Evolutionary conservation across 2,329 filamentous ascomycete genomes (phyloP).

Genomic region (Aureobasidium sp.): DNA sequence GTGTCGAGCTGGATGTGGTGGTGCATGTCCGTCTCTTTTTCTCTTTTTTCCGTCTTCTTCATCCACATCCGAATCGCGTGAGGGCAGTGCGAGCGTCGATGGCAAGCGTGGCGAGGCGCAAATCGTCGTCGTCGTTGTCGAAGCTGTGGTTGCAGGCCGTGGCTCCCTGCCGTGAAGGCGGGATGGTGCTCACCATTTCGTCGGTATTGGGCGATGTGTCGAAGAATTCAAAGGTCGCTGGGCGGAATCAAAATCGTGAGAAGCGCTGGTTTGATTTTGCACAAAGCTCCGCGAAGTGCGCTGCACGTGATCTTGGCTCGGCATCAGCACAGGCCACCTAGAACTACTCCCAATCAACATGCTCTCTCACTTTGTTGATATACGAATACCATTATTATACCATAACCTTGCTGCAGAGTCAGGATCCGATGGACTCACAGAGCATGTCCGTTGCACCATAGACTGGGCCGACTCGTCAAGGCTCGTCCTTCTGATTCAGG

Average conservation of each 20-base stretch:
- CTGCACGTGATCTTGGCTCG: not conserved
- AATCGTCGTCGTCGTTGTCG: conserved; percentile 3
- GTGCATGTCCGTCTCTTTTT: not conserved
- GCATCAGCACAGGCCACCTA: not conserved
- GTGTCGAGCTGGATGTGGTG: not conserved
- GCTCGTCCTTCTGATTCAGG: not conserved
- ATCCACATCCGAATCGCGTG: conserved; percentile 4
- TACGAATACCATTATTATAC: not conserved
- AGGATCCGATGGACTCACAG: not conserved
- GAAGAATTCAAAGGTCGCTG: conserved; percentile 9
- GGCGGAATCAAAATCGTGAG: not conserved
- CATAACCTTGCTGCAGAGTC: not conserved
- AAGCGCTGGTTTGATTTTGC: not conserved
- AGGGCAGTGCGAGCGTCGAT: not conserved
- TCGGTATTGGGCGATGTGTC: conserved; percentile 14
- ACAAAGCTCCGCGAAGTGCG: not conserved
- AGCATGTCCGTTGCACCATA: not conserved
- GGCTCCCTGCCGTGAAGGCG: not conserved
- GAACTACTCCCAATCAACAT: not conserved
- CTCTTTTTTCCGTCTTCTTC: not conserved
- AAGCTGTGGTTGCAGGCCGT: not conserved
- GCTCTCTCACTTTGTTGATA: not conserved
- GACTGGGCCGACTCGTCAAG: not conserved
- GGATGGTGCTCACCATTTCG: conserved; percentile 12
- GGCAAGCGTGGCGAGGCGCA: not conserved